phyloP scores from a whole-genome alignment of 2,329 filamentous ascomycete genomes.

The Endoconidiophora laricicola region DNA sequence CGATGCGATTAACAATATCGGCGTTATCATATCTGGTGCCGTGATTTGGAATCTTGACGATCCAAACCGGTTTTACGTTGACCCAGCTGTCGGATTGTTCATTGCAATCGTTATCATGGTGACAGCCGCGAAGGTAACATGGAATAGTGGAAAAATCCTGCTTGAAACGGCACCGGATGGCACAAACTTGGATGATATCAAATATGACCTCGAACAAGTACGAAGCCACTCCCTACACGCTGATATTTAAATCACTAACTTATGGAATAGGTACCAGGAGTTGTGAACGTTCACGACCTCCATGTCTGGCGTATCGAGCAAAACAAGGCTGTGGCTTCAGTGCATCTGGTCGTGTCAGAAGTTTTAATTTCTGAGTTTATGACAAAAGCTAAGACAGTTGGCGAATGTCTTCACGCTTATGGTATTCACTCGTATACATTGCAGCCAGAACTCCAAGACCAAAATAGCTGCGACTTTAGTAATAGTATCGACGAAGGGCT shows the following conservation, averaged over 20 bases:
- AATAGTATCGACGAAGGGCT: not conserved
- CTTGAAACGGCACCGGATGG: conserved; percentile 48
- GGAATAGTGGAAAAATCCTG: conserved; percentile 45
- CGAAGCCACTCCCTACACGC: not conserved
- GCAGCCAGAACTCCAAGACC: conserved; percentile 39
- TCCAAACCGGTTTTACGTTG: conserved; percentile 48
- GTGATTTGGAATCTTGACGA: conserved; percentile 50
- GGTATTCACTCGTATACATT: conserved; percentile 56
- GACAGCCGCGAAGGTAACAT: conserved; percentile 45
- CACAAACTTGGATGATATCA: conserved; percentile 44
- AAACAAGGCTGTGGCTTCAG: conserved; percentile 50
- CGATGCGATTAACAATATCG: conserved; percentile 61
- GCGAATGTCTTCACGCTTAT: conserved; percentile 55
- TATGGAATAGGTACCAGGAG: conserved; percentile 39
- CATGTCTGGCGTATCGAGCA: conserved; percentile 62
- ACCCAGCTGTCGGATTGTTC: conserved; percentile 50
- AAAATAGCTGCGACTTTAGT: not conserved
- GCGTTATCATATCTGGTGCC: conserved; percentile 52
- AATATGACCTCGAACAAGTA: conserved; percentile 51
- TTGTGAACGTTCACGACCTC: conserved; percentile 52
- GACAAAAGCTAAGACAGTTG: conserved; percentile 41
- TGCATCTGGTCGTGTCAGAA: conserved; percentile 47
- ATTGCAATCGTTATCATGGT: conserved; percentile 59
- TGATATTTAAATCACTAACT: conserved; percentile 13
- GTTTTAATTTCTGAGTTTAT: conserved; percentile 41